Evolutionary conservation across 164 flowering plant genomes (phyloP).

Genomic region (Amborella trichopoda): DNA sequence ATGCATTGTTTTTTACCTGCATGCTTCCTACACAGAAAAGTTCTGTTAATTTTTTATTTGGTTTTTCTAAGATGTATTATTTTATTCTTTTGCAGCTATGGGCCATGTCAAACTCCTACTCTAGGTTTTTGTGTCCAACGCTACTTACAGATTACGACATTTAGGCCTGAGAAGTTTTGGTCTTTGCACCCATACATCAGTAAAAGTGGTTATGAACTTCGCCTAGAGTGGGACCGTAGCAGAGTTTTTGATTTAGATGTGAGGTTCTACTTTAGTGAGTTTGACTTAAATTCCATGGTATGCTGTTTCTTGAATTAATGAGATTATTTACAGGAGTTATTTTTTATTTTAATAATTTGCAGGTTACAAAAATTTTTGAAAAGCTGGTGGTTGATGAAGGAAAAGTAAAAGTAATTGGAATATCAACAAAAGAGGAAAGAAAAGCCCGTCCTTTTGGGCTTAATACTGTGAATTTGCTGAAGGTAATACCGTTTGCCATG

Average conservation of each 20-base stretch:
- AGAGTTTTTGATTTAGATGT: constrained; percentile 78
- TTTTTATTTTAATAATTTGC: constrained; percentile 7
- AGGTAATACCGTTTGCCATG: constrained; percentile 31
- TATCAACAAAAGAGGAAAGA: constrained; percentile 61
- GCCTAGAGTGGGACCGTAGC: constrained; percentile 76
- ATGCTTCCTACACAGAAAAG: too few relatives aligned
- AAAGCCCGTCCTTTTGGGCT: constrained; percentile 87
- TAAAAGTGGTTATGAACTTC: constrained; percentile 66
- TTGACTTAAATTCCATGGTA: too few relatives aligned
- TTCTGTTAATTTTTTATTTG: too few relatives aligned
- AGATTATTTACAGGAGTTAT: constrained; percentile 1
- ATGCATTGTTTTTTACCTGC: constrained; percentile 8
- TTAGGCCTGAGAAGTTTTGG: constrained; percentile 94
- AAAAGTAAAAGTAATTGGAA: constrained; percentile 38
- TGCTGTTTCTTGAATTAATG: neutral
- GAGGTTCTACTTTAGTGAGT: constrained; percentile 19
- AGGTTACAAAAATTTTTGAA: constrained; percentile 80
- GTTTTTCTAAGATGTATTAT: too few relatives aligned
- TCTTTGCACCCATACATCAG: constrained; percentile 48
- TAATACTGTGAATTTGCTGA: constrained; percentile 86
- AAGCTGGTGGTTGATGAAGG: constrained; percentile 67
- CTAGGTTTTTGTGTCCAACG: constrained; percentile 97
- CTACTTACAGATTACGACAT: constrained; percentile 71
- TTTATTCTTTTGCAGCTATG: constrained; percentile 79
- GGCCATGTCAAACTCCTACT: constrained; percentile 98